A percentile compares a stretch with the other conserved stretches of the same genome.
These are phyloP conservation scores for Xylaria sp. DNA, from an alignment of 2,329 filamentous ascomycete species.

Conservation along the genomic window DNA sequence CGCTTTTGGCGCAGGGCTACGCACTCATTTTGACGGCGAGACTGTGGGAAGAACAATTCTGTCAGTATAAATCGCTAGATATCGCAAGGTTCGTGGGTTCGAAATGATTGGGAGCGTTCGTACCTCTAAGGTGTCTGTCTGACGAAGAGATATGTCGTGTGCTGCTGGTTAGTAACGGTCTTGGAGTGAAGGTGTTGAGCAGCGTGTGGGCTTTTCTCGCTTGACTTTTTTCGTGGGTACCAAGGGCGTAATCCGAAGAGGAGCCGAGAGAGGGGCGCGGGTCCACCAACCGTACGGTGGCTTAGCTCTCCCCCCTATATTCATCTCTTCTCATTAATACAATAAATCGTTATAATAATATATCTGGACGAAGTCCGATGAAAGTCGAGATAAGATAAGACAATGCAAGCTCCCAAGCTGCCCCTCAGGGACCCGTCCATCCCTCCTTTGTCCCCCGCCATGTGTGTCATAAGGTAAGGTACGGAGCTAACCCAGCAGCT, in stretches of 20 bases:
- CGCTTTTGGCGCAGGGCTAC: constrained; percentile 38
- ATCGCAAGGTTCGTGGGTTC: background rate
- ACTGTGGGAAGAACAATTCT: constrained; percentile 36
- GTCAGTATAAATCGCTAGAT: constrained; percentile 35
- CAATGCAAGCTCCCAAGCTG: constrained; percentile 1
- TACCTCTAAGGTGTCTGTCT: constrained; percentile 47
- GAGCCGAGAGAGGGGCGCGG: constrained; percentile 36
- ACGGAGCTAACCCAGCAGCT: background rate
- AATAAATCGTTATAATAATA: background rate
- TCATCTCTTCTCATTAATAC: background rate
- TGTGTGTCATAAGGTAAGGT: constrained; percentile 12
- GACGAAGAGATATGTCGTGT: constrained; percentile 41
- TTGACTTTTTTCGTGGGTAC: constrained; percentile 47
- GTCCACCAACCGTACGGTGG: constrained; percentile 24
- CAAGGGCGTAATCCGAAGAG: constrained; percentile 45
- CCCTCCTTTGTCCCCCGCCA: constrained; percentile 12
- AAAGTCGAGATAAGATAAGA: constrained; percentile 8
- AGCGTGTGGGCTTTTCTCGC: constrained; percentile 46
- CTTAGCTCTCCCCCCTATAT: constrained; percentile 17
- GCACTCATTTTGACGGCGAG: constrained; percentile 52
- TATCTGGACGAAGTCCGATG: too few species aligned
- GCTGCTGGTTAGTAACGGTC: constrained; percentile 42
- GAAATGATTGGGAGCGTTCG: constrained; percentile 19
- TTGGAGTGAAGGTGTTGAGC: constrained; percentile 37
- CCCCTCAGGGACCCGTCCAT: constrained; percentile 8